Evolutionary conservation across 2,329 filamentous ascomycete genomes (phyloP), one percentile per base, ranked within the genome.

Genomic region (Xylariales sp.): DNA sequence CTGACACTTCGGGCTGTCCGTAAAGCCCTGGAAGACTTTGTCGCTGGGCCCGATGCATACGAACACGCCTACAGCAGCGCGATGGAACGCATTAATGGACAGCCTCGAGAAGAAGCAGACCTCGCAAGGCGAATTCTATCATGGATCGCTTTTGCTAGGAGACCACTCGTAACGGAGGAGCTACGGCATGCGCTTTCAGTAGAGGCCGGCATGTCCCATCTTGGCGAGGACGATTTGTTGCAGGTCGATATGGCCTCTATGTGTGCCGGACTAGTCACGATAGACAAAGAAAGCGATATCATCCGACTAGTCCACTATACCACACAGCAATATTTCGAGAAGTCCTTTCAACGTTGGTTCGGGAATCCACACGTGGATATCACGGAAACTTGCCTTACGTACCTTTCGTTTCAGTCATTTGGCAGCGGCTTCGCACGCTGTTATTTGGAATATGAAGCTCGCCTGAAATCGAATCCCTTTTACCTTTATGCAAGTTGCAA

Each of bases 221-320:
- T 84, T 10, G 78, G 83, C 9, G 45, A 77, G 43, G 76, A 81
- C 0, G 80, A 80, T 18, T 39, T 83, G 0, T 65, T 77, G 0
- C 69, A 78, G 0, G 43, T 79, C 1, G 73, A 78, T 1, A 68
- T 84, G 2, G 64, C 82, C 0, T 79, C 79, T 1, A 72, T 74
- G 0, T 85, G 82, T 62, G 78, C 76, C 39, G 82, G 83, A 0
- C 60, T 86, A 9, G 78, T 85, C 1, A 80, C 77, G 0, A 46
- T 83, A 2, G 81, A 85, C 43, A 64, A 79, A 52, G 69, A 80
- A 50, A 83, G 76, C 55, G 55, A 74, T 18, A 74, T 80, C 32
- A 73, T 85, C 10, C 77, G 81, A 3, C 68, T 85, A 0, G 80
- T 83, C 3, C 83, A 86, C 68, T 82, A 83, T 62, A 85, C 83